Conservation (phyloP, 345 rosid genomes). For the Melaleuca alternifolia region DNA sequence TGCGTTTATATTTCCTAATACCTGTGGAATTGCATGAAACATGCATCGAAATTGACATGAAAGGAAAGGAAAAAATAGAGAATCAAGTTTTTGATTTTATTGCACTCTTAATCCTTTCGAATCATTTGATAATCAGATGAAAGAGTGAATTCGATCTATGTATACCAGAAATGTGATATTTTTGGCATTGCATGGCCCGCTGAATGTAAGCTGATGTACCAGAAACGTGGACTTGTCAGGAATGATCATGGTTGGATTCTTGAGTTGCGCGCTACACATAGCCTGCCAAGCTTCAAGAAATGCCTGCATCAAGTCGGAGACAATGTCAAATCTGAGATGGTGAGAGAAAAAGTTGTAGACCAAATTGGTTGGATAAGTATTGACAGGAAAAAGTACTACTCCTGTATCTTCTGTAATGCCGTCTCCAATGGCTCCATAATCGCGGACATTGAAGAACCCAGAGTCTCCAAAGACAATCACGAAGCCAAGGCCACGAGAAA, state of each 20-base stretch:
- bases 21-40: background rate
- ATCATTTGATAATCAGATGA: background rate
- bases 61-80: background rate
- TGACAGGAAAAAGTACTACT: background rate
- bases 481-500: background rate
- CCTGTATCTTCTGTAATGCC: conserved; percentile 8
- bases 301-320: conserved; percentile 11
- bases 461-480: background rate
- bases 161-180: conserved; percentile 16
- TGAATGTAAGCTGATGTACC: conserved; percentile 13
- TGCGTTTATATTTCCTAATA: conserved; percentile 17
- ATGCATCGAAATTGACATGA: background rate
- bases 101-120: background rate
- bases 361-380: background rate
- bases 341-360: background rate
- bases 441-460: conserved; percentile 3
- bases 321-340: background rate
- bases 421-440: conserved; percentile 20
- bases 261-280: background rate
- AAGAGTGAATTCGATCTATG: background rate
- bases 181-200: conserved; percentile 21
- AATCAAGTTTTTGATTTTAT: background rate
- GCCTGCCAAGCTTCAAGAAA: conserved; percentile 24
- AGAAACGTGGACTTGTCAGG: conserved; percentile 11
- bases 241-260: conserved; percentile 1